Percentiles rank a stretch among this genome's conserved stretches.
phyloP scores from a whole-genome alignment of 768 basidiomycete genomes.

The Boletus reticulatus region DNA sequence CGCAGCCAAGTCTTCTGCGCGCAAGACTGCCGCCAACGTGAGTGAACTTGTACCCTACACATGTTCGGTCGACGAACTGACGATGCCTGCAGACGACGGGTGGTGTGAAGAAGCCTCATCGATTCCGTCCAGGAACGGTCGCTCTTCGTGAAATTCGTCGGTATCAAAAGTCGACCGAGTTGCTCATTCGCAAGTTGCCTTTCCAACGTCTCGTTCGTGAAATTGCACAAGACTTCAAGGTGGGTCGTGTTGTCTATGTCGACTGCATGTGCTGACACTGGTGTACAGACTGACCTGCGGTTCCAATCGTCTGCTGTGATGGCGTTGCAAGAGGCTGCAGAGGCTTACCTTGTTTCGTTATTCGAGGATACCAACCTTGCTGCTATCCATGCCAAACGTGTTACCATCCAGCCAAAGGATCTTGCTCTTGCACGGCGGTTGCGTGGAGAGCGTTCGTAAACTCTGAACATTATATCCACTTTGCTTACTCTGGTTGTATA shows the following conservation, averaged over 20 bases:
- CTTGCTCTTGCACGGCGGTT: slow-evolving; percentile 76
- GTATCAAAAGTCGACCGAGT: slow-evolving; percentile 91
- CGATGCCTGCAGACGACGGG: slow-evolving; percentile 61
- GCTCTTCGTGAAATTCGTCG: slow-evolving; percentile 91
- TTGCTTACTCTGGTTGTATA: slow-evolving; percentile 12
- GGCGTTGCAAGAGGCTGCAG: slow-evolving; percentile 84
- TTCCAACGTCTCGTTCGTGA: slow-evolving; percentile 95
- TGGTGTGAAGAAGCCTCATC: slow-evolving; percentile 96
- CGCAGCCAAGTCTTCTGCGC: slow-evolving; percentile 59
- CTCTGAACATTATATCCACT: neutral
- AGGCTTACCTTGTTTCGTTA: slow-evolving; percentile 75
- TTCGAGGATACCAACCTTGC: slow-evolving; percentile 84
- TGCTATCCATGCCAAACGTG: slow-evolving; percentile 84
- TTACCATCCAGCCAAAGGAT: slow-evolving; percentile 85
- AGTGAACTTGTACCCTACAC: neutral
- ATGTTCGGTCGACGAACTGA: slow-evolving; percentile 3
- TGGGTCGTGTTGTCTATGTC: slow-evolving; percentile 10
- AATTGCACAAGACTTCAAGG: slow-evolving; percentile 95
- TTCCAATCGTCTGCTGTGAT: slow-evolving; percentile 95
- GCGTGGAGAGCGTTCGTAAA: slow-evolving; percentile 72
- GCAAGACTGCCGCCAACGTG: slow-evolving; percentile 49
- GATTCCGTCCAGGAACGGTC: slow-evolving; percentile 87
- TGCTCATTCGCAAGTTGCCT: slow-evolving; percentile 88
- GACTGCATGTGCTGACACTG: slow-evolving; percentile 23
- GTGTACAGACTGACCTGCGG: slow-evolving; percentile 83